Conservation (phyloP, 1,284 basidiomycete species). For the Ganoderma lucidum region DNA sequence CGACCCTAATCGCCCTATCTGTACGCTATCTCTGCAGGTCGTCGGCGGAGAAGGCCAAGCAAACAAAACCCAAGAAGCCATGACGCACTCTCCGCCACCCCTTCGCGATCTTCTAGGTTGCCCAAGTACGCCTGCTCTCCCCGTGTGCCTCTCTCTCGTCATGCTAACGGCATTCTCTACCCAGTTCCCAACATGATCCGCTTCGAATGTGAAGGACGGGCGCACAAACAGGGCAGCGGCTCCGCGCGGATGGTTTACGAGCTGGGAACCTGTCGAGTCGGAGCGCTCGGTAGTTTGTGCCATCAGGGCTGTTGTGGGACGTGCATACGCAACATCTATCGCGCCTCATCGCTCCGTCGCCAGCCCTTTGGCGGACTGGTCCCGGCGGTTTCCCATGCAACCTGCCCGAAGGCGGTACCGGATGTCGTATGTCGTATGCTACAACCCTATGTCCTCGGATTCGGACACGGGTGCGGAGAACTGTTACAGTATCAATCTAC, state of each 20-base stretch:
- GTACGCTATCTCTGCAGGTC: constrained; percentile 17
- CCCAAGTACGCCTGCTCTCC: constrained; percentile 22
- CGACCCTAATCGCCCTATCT: neutral
- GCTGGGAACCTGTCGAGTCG: constrained; percentile 6
- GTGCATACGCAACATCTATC: constrained; percentile 5
- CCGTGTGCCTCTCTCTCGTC: neutral
- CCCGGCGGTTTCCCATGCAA: constrained; percentile 10
- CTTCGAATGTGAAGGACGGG: constrained; percentile 5
- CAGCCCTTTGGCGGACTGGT: neutral
- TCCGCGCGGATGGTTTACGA: constrained; percentile 5
- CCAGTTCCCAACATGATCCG: constrained; percentile 3
- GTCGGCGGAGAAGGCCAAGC: constrained; percentile 30
- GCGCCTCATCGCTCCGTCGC: constrained; percentile 6
- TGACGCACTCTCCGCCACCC: constrained; percentile 18
- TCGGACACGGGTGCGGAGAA: constrained; percentile 7
- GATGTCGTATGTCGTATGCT: constrained; percentile 1
- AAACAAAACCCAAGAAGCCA: constrained; percentile 32
- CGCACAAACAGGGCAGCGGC: constrained; percentile 8
- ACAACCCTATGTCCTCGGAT: constrained; percentile 1
- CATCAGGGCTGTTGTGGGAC: neutral
- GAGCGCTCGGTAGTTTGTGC: constrained; percentile 2
- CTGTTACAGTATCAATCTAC: constrained; percentile 9
- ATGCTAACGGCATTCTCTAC: constrained; percentile 1
- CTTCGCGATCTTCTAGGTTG: neutral
- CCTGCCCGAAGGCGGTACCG: constrained; percentile 9